Conservation (phyloP, 345 rosid genomes). For the Durio zibethinus region DNA sequence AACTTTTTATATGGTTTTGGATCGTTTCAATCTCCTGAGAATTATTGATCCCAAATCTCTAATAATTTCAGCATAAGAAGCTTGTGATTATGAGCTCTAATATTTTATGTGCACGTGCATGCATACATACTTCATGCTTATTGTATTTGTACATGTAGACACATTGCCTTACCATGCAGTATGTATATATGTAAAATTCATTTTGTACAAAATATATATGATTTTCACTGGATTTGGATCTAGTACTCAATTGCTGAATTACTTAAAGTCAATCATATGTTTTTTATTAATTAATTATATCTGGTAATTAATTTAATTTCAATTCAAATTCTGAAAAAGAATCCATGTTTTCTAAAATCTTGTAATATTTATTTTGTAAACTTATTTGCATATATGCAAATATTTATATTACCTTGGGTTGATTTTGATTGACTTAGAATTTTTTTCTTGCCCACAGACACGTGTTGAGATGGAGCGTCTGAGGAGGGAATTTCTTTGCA, state of each 20-base stretch:
- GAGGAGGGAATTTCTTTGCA: constrained; percentile 62
- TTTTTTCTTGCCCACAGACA: constrained; percentile 34
- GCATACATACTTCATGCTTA: neutral
- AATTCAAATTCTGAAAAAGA: neutral
- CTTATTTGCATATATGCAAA: neutral
- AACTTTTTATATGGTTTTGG: neutral
- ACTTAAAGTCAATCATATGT: neutral
- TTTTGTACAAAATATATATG: neutral
- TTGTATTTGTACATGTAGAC: neutral
- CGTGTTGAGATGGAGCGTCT: constrained; percentile 77
- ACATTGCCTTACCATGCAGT: neutral
- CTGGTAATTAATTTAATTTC: neutral
- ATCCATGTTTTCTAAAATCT: neutral
- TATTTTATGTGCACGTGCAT: neutral
- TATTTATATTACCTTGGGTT: neutral
- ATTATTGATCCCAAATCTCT: neutral
- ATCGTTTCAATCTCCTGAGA: constrained; percentile 4
- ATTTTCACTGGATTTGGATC: neutral
- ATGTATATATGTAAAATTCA: neutral
- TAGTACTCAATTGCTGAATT: neutral
- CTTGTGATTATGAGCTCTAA: neutral
- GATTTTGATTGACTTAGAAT: constrained; percentile 13
- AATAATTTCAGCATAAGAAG: neutral
- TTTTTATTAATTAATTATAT: neutral
- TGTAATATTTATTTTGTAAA: constrained; percentile 4